Conservation (phyloP, 1,284 basidiomycete genomes). For the Lentinus polychrous region DNA sequence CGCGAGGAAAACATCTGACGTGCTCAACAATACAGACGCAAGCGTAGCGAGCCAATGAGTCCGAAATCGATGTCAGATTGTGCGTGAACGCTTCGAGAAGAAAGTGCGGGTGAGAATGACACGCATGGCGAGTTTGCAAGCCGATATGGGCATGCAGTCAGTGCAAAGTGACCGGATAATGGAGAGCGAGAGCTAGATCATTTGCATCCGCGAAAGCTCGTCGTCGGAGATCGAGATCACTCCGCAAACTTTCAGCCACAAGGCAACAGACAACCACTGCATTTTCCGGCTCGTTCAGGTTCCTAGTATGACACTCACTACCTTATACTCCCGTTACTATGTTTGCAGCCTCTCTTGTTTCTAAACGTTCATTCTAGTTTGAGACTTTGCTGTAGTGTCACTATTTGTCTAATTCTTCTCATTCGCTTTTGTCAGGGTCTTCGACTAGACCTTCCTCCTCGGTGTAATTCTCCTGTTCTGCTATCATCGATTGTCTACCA, state of each 20-base stretch:
- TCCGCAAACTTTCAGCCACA: slow-evolving; percentile 17
- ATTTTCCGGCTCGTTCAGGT: slow-evolving; percentile 1
- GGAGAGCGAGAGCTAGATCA: slow-evolving; percentile 11
- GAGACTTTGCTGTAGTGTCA: background rate
- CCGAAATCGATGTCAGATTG: too few species aligned
- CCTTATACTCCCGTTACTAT: slow-evolving; percentile 8
- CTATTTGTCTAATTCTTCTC: slow-evolving; percentile 2
- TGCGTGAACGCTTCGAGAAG: background rate
- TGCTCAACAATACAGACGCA: too few species aligned
- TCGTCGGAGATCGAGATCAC: slow-evolving; percentile 23
- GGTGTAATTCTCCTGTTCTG: slow-evolving; percentile 6
- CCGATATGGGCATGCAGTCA: too few species aligned
- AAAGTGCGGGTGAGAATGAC: background rate
- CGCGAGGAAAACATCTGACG: too few species aligned
- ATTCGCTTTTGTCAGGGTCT: slow-evolving; percentile 3
- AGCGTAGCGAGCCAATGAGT: too few species aligned
- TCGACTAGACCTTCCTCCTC: slow-evolving; percentile 3
- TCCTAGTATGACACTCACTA: slow-evolving; percentile 6
- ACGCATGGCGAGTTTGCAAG: background rate
- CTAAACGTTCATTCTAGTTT: slow-evolving; percentile 3
- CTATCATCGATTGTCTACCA: slow-evolving; percentile 6
- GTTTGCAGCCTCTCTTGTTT: slow-evolving; percentile 4
- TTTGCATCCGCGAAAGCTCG: slow-evolving; percentile 29
- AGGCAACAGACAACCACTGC: slow-evolving; percentile 5
- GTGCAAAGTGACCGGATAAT: too few species aligned